These are phyloP conservation scores for Didymella exigua DNA, from an alignment of 2,329 filamentous ascomycete species.

Conservation along the genomic window DNA sequence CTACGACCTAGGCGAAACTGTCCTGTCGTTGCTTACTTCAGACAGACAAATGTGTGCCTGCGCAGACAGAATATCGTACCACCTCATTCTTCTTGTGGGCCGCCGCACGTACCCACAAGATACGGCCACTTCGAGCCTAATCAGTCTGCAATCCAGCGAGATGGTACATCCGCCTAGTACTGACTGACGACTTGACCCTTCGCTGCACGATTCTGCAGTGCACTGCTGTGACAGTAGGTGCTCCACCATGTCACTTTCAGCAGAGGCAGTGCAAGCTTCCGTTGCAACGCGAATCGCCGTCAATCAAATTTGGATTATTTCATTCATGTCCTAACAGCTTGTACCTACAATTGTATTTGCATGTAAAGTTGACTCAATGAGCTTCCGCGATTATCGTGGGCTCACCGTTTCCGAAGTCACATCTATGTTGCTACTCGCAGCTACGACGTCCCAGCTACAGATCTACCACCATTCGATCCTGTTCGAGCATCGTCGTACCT, in stretches of 20 bases:
- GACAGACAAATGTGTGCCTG: neutral
- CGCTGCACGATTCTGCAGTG: conserved; percentile 7
- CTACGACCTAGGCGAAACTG: neutral
- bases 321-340: neutral
- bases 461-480: neutral
- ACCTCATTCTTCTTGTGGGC: neutral
- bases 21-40: neutral
- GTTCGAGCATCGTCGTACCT: neutral
- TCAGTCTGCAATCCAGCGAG: neutral
- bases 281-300: neutral
- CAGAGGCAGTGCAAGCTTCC: too few species aligned
- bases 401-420: neutral
- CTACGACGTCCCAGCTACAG: neutral
- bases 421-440: neutral
- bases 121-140: neutral
- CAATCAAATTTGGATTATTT: neutral
- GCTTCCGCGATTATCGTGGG: neutral
- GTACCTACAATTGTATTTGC: neutral
- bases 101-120: neutral
- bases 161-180: neutral
- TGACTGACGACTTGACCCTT: neutral
- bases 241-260: neutral
- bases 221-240: neutral
- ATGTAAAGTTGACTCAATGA: neutral
- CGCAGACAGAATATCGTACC: neutral